Evolutionary conservation across 2,329 filamentous ascomycete genomes (phyloP).

Genomic region (Penicillium capsulatum): DNA sequence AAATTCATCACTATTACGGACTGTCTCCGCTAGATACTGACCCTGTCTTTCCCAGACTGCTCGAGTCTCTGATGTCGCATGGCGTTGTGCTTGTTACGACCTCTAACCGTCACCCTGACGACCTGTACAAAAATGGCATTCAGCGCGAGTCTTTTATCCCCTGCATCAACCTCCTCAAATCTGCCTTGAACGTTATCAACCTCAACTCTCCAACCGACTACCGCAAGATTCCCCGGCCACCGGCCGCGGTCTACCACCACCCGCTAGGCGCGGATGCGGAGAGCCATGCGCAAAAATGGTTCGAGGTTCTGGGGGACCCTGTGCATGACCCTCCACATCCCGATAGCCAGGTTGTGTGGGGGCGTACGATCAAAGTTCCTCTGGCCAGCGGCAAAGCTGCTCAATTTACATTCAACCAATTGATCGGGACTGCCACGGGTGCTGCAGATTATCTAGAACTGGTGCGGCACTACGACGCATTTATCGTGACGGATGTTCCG

Average conservation of each 20-base stretch:
- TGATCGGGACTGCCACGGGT: constrained; percentile 82
- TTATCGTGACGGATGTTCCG: constrained; percentile 85
- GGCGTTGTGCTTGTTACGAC: constrained; percentile 96
- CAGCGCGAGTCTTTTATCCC: constrained; percentile 94
- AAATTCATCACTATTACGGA: not conserved
- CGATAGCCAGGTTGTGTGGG: constrained; percentile 84
- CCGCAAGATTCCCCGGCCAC: constrained; percentile 89
- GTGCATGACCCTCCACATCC: constrained; percentile 69
- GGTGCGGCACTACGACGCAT: constrained; percentile 82
- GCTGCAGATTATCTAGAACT: constrained; percentile 95
- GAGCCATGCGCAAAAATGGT: constrained; percentile 90
- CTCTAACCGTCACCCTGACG: constrained; percentile 91
- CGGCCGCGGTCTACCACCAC: constrained; percentile 90
- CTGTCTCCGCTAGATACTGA: not conserved
- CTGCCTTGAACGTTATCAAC: constrained; percentile 80
- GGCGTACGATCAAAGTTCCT: constrained; percentile 81
- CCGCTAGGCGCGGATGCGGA: constrained; percentile 73
- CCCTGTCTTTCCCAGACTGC: constrained; percentile 56
- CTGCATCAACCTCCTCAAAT: constrained; percentile 87
- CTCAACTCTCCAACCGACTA: constrained; percentile 95
- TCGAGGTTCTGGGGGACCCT: constrained; percentile 84
- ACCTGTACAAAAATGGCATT: constrained; percentile 97
- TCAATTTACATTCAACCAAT: constrained; percentile 86
- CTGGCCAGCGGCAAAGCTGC: constrained; percentile 82
- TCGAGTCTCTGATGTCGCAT: constrained; percentile 90